These are phyloP conservation scores for Diplodia sapinea DNA, from an alignment of 2,329 filamentous ascomycete genomes.

Conservation along the genomic window DNA sequence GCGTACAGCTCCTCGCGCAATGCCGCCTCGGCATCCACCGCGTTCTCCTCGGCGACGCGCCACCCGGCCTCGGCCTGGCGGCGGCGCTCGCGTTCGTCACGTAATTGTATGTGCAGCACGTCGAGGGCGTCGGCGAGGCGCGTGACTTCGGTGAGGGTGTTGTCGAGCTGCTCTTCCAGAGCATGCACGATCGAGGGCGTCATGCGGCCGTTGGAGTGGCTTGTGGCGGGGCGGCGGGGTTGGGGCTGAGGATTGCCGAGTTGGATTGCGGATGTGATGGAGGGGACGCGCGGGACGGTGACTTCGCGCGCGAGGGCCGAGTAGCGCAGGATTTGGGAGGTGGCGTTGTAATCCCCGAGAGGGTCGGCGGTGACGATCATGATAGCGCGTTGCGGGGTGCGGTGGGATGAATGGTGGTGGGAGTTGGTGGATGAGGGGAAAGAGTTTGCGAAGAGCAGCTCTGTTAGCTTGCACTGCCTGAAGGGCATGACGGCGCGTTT, in stretches of 20 bases:
- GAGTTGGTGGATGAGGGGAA: constrained; percentile 50
- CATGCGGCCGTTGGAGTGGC: constrained; percentile 40
- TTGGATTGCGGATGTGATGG: constrained; percentile 74
- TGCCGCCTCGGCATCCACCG: constrained; percentile 80
- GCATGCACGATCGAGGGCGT: constrained; percentile 51
- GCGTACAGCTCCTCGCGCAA: constrained; percentile 86
- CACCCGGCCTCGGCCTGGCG: constrained; percentile 76
- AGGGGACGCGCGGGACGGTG: constrained; percentile 86
- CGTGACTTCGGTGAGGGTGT: constrained; percentile 79
- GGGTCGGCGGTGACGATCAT: constrained; percentile 98
- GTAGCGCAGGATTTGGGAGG: constrained; percentile 93
- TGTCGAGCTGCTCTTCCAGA: constrained; percentile 74
- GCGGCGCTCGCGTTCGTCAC: constrained; percentile 72
- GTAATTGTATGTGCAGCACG: constrained; percentile 70
- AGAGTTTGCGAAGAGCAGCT: constrained; percentile 59
- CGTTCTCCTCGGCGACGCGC: constrained; percentile 65
- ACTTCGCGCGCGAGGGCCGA: constrained; percentile 91
- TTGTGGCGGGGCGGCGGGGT: constrained; percentile 40
- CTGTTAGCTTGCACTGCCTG: constrained; percentile 62
- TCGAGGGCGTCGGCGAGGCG: constrained; percentile 81
- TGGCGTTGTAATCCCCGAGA: constrained; percentile 92
- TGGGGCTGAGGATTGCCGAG: constrained; percentile 49
- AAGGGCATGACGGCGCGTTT: constrained; percentile 76
- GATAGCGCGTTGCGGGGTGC: constrained; percentile 81
- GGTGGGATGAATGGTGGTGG: constrained; percentile 51